Evolutionary conservation across 192 early-diverging fungal species (phyloP), one percentile per base, ranked within the genome.

Genomic region (Helicostylum pulchrum): DNA sequence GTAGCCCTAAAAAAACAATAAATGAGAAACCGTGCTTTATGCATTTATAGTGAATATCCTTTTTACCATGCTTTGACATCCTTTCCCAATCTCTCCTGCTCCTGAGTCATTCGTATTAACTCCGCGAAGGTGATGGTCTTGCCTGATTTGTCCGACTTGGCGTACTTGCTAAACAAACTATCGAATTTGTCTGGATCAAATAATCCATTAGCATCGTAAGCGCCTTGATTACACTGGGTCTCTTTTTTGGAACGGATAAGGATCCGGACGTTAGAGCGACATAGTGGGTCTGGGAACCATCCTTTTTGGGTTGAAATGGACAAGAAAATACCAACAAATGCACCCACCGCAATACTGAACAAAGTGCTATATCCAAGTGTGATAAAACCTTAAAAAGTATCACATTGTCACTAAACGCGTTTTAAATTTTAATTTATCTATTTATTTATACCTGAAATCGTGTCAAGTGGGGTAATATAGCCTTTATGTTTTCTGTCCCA

Each of bases 401-500:
- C 12, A 10, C 19, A 19, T 42, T 39, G 34, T 62, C 19, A 21
- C 2, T 30, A 32, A 54, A n/a, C 14, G 12, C 8, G n/a, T 54
- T 7, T 9, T 31, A 34, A 15, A 31, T 5, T 48, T 17, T 48
- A 39, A 9, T 39, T 5, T 48, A 17, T 14, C 12, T 17, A 19
- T 17, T 14, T 48, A 15, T 44, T 26, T 23, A 34, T 53, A 64
- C 62, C 62, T 31, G 19, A 31, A 30, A 64, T 30, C 4, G 51
- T 21, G 36, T 64, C 62, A 31, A 53, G 21, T 21, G 62, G 62
- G 31, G 62, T 64, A 39, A 64, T 53, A 8, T 53, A 53, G 14
- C 62, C 62, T 43, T 64, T 64, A 20, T 64, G 31, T 20, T 50
- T 53, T 12, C 36, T 50, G 23, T 64, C 62, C 62, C 62, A 64